Evolutionary conservation across 169 alveolate species (phyloP).

Genomic region (Plasmodium malariae): DNA sequence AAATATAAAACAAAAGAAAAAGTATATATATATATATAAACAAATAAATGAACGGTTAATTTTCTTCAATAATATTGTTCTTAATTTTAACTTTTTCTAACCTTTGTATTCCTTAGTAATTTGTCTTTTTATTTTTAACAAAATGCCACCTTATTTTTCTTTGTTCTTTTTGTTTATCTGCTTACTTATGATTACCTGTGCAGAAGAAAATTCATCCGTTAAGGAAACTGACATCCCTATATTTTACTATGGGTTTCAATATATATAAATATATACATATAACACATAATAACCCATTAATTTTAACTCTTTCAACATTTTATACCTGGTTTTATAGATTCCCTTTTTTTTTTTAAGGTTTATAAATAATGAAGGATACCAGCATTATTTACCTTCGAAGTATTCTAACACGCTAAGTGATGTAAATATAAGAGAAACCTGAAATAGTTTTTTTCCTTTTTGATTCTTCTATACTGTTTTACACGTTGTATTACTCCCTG

Average conservation of each 20-base stretch:
- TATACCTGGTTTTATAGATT: slow-evolving; percentile 13
- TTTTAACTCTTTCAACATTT: neutral
- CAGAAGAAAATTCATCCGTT: slow-evolving; percentile 42
- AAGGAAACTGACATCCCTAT: slow-evolving; percentile 64
- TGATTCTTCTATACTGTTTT: too few relatives aligned
- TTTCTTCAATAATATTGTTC: neutral
- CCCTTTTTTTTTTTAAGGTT: slow-evolving; percentile 42
- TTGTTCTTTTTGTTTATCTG: slow-evolving; percentile 23
- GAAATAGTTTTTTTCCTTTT: too few relatives aligned
- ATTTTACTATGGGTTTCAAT: slow-evolving; percentile 62
- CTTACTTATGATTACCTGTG: neutral
- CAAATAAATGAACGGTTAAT: neutral
- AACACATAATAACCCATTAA: neutral
- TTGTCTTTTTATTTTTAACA: slow-evolving; percentile 16
- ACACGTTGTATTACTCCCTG: neutral
- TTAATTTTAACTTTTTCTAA: neutral
- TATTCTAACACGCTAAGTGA: slow-evolving; percentile 29
- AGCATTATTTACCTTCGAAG: slow-evolving; percentile 72
- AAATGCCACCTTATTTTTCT: neutral
- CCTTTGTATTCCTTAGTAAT: neutral
- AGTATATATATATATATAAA: neutral
- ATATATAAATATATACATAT: neutral
- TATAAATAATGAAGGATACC: slow-evolving; percentile 70
- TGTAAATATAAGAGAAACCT: slow-evolving; percentile 33
- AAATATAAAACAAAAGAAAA: too few relatives aligned